Conservation (phyloP, 805 yeast genomes). For the Pichia kluyveri region DNA sequence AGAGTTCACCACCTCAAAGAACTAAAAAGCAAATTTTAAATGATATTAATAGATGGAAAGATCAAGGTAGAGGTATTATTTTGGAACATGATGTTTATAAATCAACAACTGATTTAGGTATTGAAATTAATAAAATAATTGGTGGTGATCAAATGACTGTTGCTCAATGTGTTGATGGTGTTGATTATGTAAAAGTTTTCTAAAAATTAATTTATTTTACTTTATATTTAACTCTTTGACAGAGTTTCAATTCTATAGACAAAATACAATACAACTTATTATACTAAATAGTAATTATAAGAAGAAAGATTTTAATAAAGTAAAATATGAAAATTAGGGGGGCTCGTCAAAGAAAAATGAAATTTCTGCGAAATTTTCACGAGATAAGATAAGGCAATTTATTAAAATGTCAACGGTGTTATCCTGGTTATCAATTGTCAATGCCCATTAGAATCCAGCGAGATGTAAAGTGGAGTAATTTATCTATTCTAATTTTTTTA, state of each 20-base stretch:
- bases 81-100: slow-evolving; percentile 77
- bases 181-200: slow-evolving; percentile 42
- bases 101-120: slow-evolving; percentile 61
- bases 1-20: slow-evolving; percentile 34
- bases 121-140: slow-evolving; percentile 45
- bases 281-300: too few species aligned
- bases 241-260: too few species aligned
- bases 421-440: too few species aligned
- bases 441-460: too few species aligned
- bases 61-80: slow-evolving; percentile 48
- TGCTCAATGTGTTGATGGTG: slow-evolving; percentile 67
- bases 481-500: neutral
- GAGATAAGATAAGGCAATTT: too few species aligned
- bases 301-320: too few species aligned
- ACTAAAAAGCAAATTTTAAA: slow-evolving; percentile 43
- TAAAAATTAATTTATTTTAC: too few species aligned
- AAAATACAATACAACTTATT: too few species aligned
- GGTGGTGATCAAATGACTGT: slow-evolving; percentile 63
- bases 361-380: neutral
- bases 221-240: too few species aligned
- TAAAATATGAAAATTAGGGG: too few species aligned
- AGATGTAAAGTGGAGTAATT: too few species aligned
- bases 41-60: slow-evolving; percentile 49
- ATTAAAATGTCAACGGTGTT: too few species aligned
- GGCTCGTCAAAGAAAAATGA: neutral